Conservation (phyloP, 1,284 basidiomycete genomes). For the Rhodofomes roseus region DNA sequence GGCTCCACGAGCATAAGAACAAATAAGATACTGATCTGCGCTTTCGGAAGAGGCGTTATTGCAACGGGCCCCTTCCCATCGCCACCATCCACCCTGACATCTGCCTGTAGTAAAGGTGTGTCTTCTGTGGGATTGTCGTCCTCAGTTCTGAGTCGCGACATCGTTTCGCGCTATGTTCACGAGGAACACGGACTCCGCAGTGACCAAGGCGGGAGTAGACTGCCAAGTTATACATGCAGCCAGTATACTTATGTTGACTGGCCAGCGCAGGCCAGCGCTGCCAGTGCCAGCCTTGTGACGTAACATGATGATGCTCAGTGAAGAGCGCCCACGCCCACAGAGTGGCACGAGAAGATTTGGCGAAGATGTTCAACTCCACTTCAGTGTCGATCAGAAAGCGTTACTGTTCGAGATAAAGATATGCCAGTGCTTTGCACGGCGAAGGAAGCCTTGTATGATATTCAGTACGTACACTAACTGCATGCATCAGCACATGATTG, state of each 20-base stretch:
- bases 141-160: not conserved
- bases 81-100: not conserved
- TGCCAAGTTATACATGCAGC: too few species aligned
- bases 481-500: not conserved
- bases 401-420: not conserved
- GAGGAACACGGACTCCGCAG: too few species aligned
- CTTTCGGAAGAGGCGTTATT: slow-evolving; percentile 48
- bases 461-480: not conserved
- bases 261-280: too few species aligned
- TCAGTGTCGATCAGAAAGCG: not conserved
- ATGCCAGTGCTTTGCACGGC: not conserved
- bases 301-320: not conserved
- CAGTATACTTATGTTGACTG: too few species aligned
- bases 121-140: not conserved
- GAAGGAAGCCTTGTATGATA: not conserved
- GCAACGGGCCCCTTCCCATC: slow-evolving; percentile 13
- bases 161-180: not conserved
- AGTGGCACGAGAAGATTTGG: not conserved
- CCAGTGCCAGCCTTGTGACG: not conserved
- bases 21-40: slow-evolving; percentile 50
- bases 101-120: not conserved
- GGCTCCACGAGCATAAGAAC: slow-evolving; percentile 52
- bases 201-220: too few species aligned
- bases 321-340: not conserved
- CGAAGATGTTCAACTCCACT: not conserved